Evolutionary conservation across 2,329 filamentous ascomycete species (phyloP).

Genomic region (Colletotrichum sp.): DNA sequence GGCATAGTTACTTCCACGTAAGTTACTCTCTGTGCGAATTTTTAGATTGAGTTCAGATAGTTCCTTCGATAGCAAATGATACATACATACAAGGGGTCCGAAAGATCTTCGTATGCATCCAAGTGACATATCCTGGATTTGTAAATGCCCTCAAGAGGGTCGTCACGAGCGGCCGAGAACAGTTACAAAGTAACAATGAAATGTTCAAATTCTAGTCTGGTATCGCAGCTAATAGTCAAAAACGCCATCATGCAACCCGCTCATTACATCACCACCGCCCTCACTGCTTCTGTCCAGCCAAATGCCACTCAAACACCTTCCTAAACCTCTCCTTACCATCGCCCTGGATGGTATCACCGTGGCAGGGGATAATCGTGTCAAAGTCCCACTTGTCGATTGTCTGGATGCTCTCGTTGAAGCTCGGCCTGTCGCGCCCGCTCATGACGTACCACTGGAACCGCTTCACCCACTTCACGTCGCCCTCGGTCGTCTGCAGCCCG

Average conservation of each 20-base stretch:
- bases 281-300: constrained; percentile 45
- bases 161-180: rapidly evolving
- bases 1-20: too few relatives aligned
- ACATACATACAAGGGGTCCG: too few relatives aligned
- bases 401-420: constrained; percentile 72
- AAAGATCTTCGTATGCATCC: too few relatives aligned
- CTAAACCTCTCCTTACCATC: constrained; percentile 76
- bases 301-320: constrained; percentile 84
- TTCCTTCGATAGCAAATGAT: too few relatives aligned
- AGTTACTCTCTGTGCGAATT: too few relatives aligned
- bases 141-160: too few relatives aligned
- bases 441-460: constrained; percentile 82
- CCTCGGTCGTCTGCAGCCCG: constrained; percentile 63
- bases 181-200: rapidly evolving
- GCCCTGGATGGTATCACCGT: constrained; percentile 85
- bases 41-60: too few relatives aligned
- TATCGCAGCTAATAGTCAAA: not conserved
- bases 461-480: constrained; percentile 76
- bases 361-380: constrained; percentile 84
- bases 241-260: not conserved
- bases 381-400: constrained; percentile 85
- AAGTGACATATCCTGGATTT: too few relatives aligned
- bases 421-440: constrained; percentile 62
- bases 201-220: not conserved
- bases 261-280: rapidly evolving